These are phyloP conservation scores for Umbelopsis sp. DNA, from an alignment of 192 early-diverging fungal genomes.

Conservation along the genomic window DNA sequence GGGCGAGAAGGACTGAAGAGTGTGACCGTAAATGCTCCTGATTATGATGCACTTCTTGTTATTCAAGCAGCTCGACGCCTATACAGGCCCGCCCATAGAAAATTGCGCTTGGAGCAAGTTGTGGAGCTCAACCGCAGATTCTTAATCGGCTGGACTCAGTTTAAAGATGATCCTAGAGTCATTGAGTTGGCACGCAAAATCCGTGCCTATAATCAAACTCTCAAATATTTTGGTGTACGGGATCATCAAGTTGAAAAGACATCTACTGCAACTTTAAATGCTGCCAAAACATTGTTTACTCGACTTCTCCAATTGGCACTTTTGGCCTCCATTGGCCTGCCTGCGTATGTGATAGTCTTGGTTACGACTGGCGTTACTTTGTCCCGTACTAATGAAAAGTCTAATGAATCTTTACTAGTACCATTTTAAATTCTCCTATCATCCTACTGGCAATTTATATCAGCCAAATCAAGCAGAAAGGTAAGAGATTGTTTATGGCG, in stretches of 20 bases:
- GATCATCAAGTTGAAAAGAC: slow-evolving; percentile 94
- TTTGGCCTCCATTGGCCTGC: slow-evolving; percentile 78
- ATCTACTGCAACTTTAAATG: slow-evolving; percentile 63
- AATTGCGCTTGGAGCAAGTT: slow-evolving; percentile 79
- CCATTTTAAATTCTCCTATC: slow-evolving; percentile 43
- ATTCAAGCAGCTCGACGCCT: slow-evolving; percentile 77
- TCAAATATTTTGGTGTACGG: slow-evolving; percentile 88
- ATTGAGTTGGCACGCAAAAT: slow-evolving; percentile 72
- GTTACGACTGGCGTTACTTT: slow-evolving; percentile 1
- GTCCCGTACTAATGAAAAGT: background rate
- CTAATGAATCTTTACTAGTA: slow-evolving; percentile 34
- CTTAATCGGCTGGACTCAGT: slow-evolving; percentile 75
- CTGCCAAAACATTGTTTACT: slow-evolving; percentile 65
- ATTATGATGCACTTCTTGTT: slow-evolving; percentile 88
- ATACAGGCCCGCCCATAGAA: slow-evolving; percentile 82
- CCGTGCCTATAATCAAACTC: slow-evolving; percentile 80
- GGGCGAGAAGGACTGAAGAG: slow-evolving; percentile 78
- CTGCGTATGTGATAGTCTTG: slow-evolving; percentile 62
- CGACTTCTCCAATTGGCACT: slow-evolving; percentile 70
- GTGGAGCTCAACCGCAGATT: slow-evolving; percentile 92
- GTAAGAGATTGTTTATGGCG: slow-evolving; percentile 7
- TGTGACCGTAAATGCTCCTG: slow-evolving; percentile 92
- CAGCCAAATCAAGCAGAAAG: slow-evolving; percentile 37
- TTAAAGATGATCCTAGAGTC: slow-evolving; percentile 79
- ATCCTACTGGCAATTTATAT: slow-evolving; percentile 29